phyloP scores from a whole-genome alignment of 495 filamentous ascomycete genomes.

The Neurospora sp. region DNA sequence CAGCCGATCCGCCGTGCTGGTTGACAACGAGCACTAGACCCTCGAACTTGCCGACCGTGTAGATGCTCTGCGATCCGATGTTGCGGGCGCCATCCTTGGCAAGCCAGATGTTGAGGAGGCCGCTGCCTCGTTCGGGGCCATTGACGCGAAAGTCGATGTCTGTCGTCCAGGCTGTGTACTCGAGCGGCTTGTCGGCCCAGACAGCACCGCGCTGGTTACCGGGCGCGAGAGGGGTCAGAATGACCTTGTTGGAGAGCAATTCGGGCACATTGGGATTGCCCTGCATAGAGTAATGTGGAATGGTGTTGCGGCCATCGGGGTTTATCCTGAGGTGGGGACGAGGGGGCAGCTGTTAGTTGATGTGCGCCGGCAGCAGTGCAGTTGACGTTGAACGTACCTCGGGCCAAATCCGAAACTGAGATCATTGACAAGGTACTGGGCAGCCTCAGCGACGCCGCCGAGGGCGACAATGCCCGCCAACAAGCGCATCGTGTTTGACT shows the following conservation, averaged over 20 bases:
- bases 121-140: conserved; percentile 74
- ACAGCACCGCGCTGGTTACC: conserved; percentile 76
- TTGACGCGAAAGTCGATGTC: conserved; percentile 82
- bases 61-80: conserved; percentile 64
- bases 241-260: conserved; percentile 79
- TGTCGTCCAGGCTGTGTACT: conserved; percentile 60
- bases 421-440: conserved; percentile 46
- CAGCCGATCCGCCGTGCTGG: conserved; percentile 70
- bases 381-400: conserved; percentile 36
- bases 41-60: conserved; percentile 73
- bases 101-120: conserved; percentile 93
- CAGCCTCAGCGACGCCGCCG: conserved; percentile 45
- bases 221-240: conserved; percentile 81
- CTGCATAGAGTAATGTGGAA: conserved; percentile 51
- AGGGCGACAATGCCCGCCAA: conserved; percentile 32
- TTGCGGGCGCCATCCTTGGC: conserved; percentile 55
- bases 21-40: conserved; percentile 81
- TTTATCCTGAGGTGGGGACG: conserved; percentile 26
- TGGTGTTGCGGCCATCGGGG: conserved; percentile 22
- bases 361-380: neutral
- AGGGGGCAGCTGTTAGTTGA: neutral
- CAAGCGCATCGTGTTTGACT: conserved; percentile 29
- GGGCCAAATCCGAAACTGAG: conserved; percentile 69
- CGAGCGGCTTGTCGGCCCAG: conserved; percentile 61
- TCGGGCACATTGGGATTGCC: conserved; percentile 63